These are phyloP conservation scores for Flueggea neowawraea DNA, from an alignment of 441 rosid species.

Conservation along the genomic window DNA sequence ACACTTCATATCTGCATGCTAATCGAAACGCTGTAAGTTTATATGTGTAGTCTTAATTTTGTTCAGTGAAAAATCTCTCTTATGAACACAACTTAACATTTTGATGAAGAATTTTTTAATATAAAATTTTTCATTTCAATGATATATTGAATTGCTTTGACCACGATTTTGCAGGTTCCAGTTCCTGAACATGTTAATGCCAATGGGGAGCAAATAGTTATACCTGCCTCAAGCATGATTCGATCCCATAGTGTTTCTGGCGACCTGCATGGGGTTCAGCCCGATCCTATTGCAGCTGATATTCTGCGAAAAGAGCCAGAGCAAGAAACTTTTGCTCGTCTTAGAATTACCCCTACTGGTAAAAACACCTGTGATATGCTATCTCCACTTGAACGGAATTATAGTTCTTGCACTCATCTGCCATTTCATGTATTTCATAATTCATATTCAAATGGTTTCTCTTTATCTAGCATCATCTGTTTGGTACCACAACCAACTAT, in stretches of 20 bases:
- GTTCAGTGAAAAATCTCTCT: not conserved
- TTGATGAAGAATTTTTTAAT: slow-evolving; percentile 1
- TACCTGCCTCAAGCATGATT: slow-evolving; percentile 77
- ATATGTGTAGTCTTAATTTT: not conserved
- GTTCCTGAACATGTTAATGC: slow-evolving; percentile 44
- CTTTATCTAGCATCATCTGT: not conserved
- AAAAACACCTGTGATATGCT: slow-evolving; percentile 13
- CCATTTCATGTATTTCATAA: not conserved
- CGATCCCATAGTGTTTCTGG: slow-evolving; percentile 96
- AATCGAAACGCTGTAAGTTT: slow-evolving; percentile 81
- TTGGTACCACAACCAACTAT: not conserved
- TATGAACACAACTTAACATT: not conserved
- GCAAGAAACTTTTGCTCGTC: slow-evolving; percentile 90
- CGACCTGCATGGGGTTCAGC: slow-evolving; percentile 97
- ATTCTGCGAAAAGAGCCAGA: slow-evolving; percentile 97
- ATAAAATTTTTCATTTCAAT: slow-evolving; percentile 10
- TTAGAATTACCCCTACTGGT: slow-evolving; percentile 75
- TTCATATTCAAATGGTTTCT: not conserved
- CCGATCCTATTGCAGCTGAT: slow-evolving; percentile 99
- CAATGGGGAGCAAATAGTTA: slow-evolving; percentile 54
- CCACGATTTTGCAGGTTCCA: slow-evolving; percentile 33
- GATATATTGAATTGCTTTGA: slow-evolving; percentile 8
- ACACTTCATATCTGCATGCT: slow-evolving; percentile 54
- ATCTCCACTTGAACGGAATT: slow-evolving; percentile 2
- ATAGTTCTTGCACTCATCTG: not conserved